A percentile compares a stretch with the other conserved stretches of the same genome.
These are phyloP conservation scores for Actinidia chinensis DNA, from an alignment of 179 eudicot species.

Conservation along the genomic window DNA sequence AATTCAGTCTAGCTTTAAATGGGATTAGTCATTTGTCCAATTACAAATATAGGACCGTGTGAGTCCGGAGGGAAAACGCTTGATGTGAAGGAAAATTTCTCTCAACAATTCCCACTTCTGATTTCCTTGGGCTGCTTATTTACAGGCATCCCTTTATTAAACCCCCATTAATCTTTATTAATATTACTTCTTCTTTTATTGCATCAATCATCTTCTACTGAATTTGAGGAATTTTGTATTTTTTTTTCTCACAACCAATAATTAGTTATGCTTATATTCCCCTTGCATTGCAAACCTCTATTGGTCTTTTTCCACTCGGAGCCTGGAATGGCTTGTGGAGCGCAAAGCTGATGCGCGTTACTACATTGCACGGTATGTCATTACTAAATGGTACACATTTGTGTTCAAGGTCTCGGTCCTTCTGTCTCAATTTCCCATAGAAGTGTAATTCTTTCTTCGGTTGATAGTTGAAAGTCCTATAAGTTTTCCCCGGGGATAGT, in stretches of 20 bases:
- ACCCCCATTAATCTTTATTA: not conserved
- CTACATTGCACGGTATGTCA: conserved; percentile 67
- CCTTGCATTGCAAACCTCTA: conserved; percentile 56
- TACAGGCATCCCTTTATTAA: not conserved
- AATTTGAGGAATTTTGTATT: conserved; percentile 8
- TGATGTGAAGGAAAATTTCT: not conserved
- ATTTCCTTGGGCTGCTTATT: not conserved
- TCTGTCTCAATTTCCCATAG: not conserved
- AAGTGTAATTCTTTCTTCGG: too few species aligned
- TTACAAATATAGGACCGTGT: not conserved
- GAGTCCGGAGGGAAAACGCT: not conserved
- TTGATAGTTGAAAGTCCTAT: too few species aligned
- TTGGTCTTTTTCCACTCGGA: conserved; percentile 72
- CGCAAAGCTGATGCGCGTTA: conserved; percentile 89
- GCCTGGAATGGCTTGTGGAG: conserved; percentile 83
- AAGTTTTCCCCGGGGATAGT: too few species aligned
- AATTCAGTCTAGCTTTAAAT: not conserved
- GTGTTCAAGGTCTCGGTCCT: not conserved
- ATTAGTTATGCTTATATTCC: not conserved
- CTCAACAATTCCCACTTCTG: not conserved
- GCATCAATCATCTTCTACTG: not conserved
- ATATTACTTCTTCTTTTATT: not conserved
- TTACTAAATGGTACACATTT: not conserved
- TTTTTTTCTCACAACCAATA: not conserved
- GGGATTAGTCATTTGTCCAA: not conserved